These are phyloP conservation scores for Ophiostoma triangulosporum DNA, from an alignment of 2,329 filamentous ascomycete species.

Conservation along the genomic window DNA sequence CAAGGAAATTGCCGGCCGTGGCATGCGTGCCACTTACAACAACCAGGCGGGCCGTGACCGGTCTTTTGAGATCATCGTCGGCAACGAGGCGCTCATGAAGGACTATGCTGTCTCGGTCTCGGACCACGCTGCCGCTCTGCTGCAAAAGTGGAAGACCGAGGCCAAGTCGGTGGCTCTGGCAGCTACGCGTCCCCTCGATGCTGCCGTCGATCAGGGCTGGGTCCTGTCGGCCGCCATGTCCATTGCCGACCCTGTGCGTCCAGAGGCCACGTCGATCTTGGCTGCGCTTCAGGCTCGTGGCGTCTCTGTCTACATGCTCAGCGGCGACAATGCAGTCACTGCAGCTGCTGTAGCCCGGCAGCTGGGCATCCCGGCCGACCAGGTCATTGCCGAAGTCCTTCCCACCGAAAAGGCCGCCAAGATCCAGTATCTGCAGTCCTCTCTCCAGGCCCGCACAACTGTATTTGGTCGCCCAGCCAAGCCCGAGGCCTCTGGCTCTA, in stretches of 20 bases:
- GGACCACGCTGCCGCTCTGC: slow-evolving; percentile 19
- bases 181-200: slow-evolving; percentile 26
- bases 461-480: not conserved
- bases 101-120: slow-evolving; percentile 32
- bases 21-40: slow-evolving; percentile 45
- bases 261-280: slow-evolving; percentile 55
- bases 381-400: slow-evolving; percentile 78
- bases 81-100: slow-evolving; percentile 58
- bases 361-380: slow-evolving; percentile 57
- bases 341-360: slow-evolving; percentile 63
- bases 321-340: slow-evolving; percentile 79
- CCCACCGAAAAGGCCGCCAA: slow-evolving; percentile 70
- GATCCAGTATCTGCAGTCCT: slow-evolving; percentile 48
- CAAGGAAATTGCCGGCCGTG: slow-evolving; percentile 58
- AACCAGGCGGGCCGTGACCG: slow-evolving; percentile 7
- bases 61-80: slow-evolving; percentile 45
- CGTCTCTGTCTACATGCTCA: slow-evolving; percentile 80
- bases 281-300: slow-evolving; percentile 48
- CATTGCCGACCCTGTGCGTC: slow-evolving; percentile 68
- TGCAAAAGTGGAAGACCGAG: slow-evolving; percentile 45
- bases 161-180: slow-evolving; percentile 52
- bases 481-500: not conserved
- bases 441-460: slow-evolving; percentile 25
- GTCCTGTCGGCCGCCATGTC: slow-evolving; percentile 53
- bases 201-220: slow-evolving; percentile 21